phyloP scores from a whole-genome alignment of 106 monocot genomes.

The Cymbidium sinense region DNA sequence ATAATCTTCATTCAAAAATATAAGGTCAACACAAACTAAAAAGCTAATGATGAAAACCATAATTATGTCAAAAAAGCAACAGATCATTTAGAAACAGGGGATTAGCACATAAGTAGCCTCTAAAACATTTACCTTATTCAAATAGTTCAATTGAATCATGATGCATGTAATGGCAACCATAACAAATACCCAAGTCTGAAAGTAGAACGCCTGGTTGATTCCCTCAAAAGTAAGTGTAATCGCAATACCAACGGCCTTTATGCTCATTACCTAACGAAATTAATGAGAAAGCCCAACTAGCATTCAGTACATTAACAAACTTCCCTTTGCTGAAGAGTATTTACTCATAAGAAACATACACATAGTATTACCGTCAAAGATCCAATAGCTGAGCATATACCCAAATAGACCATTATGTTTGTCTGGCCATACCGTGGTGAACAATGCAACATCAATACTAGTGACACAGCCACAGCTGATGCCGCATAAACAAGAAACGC shows the following conservation, averaged over 20 bases:
- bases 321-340: background rate
- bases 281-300: background rate
- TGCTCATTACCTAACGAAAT: slow-evolving; percentile 70
- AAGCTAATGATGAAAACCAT: too few relatives aligned
- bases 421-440: slow-evolving; percentile 78
- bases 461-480: slow-evolving; percentile 48
- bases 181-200: slow-evolving; percentile 89
- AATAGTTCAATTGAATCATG: slow-evolving; percentile 77
- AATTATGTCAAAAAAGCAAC: background rate
- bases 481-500: slow-evolving; percentile 78
- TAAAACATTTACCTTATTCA: slow-evolving; percentile 62
- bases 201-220: slow-evolving; percentile 69
- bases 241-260: slow-evolving; percentile 92
- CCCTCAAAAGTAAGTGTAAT: slow-evolving; percentile 94
- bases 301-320: background rate
- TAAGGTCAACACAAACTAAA: too few relatives aligned
- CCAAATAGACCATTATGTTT: slow-evolving; percentile 81
- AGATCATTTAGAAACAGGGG: background rate
- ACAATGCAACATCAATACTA: slow-evolving; percentile 72
- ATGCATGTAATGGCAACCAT: slow-evolving; percentile 64
- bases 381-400: slow-evolving; percentile 80
- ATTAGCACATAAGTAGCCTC: background rate
- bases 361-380: slow-evolving; percentile 77
- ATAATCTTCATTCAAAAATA: too few relatives aligned
- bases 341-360: background rate